Evolutionary conservation across 129 eudicot genomes (phyloP), one percentile per base, ranked within the genome.

Genomic region (Centrapalus pauciflorus): DNA sequence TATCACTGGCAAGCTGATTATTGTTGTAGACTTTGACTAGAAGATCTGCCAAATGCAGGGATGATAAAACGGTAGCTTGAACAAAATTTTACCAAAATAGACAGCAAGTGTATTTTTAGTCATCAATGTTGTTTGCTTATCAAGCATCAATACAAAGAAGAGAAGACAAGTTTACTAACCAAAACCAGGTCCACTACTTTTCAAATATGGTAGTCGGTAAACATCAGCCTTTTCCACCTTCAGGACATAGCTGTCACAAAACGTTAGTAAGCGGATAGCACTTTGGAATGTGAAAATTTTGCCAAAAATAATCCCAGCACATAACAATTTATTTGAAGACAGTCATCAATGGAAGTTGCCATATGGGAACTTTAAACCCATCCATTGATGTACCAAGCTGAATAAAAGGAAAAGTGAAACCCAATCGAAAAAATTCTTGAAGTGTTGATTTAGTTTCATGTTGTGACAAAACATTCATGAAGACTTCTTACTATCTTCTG

Each of bases 211-310:
- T 63, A 93, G 72, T 65, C 99, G 84, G 64, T 93, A 93, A 43
- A 93, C 99, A 70, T 93, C 99, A 64, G 99, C 96, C 87, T 93
- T 93, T 49, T 93, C 99, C 75, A 88, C 83, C 93, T 93, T 93
- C 84, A 93, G 68, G 67, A 78, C 86, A 74, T 93, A 93, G 45
- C 99, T 93, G 90, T 64, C 70, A 82, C n/a, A 43, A 65, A n/a
- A 52, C 1, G 34, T 28, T 64, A 35, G 33, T 73, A 69, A 85
- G 75, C 75, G 61, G 27, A 60, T 3, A 37, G 29, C 58, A 49
- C n/a, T 14, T 55, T 32, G 16, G 21, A 55, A 76, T 21, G 19
- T 45, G 28, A 19, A 64, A 38, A 41, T 14, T 5, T 26, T n/a
- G n/a, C 7, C 13, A 27, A 16, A 54, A 26, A 48, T 19, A 57